These are phyloP conservation scores for Syzygium oleosum DNA, from an alignment of 345 rosid species.

Conservation along the genomic window DNA sequence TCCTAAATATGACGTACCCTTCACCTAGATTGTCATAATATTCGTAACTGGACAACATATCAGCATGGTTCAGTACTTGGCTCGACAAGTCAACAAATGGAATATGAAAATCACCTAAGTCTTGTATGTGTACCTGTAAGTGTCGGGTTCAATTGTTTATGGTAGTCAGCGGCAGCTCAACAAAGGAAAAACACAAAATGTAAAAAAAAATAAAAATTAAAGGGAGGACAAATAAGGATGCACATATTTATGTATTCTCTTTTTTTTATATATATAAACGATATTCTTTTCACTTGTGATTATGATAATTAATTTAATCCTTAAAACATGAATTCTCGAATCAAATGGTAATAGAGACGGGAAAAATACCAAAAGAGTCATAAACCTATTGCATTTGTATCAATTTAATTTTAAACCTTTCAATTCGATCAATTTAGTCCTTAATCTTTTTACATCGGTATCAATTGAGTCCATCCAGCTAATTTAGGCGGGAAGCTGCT, in stretches of 20 bases:
- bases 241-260: background rate
- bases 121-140: background rate
- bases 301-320: background rate
- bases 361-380: no score
- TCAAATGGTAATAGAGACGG: background rate
- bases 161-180: background rate
- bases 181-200: background rate
- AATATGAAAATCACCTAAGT: background rate
- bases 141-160: background rate
- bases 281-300: background rate
- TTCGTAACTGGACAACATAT: background rate
- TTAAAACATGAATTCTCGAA: background rate
- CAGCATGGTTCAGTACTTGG: background rate
- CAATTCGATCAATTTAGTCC: no score
- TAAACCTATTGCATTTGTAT: no score
- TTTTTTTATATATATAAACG: background rate
- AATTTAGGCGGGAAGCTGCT: no score
- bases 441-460: no score
- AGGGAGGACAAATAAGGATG: background rate
- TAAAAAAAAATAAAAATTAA: background rate
- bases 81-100: background rate
- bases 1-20: background rate
- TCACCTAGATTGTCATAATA: background rate
- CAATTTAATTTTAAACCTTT: no score
- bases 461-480: no score